Evolutionary conservation across 768 basidiomycete genomes (phyloP).

Genomic region (Harrya chromipes): DNA sequence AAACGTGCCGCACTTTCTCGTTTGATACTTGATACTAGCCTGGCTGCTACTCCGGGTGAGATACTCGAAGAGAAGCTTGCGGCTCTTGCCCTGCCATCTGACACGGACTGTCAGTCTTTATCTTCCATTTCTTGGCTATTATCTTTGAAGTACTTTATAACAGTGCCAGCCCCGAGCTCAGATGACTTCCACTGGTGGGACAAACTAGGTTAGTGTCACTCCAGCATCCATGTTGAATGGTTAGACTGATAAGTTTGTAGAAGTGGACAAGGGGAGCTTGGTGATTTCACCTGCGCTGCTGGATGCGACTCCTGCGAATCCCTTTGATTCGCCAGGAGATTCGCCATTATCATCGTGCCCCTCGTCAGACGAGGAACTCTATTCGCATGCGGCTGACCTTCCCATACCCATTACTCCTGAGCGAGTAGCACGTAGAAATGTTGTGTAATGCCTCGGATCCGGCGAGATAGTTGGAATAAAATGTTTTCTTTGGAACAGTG

Average conservation of each 20-base stretch:
- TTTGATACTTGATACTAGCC: constrained; percentile 61
- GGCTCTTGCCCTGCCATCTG: constrained; percentile 46
- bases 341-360: constrained; percentile 72
- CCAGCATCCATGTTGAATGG: background rate
- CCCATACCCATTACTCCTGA: constrained; percentile 60
- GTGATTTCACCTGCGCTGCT: constrained; percentile 39
- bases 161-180: constrained; percentile 85
- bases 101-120: constrained; percentile 33
- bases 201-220: constrained; percentile 47
- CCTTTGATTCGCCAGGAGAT: constrained; percentile 67
- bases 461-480: constrained; percentile 6
- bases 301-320: constrained; percentile 50
- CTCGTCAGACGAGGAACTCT: constrained; percentile 83
- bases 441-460: constrained; percentile 1
- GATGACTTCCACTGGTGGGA: constrained; percentile 82
- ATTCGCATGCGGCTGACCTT: constrained; percentile 66
- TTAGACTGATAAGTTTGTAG: constrained; percentile 7
- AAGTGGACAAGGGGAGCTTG: constrained; percentile 15
- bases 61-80: constrained; percentile 71
- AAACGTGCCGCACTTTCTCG: constrained; percentile 72
- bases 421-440: constrained; percentile 12
- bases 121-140: background rate
- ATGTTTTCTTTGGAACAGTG: background rate
- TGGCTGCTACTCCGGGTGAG: constrained; percentile 62
- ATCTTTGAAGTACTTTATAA: constrained; percentile 6